A percentile compares a stretch with the other conserved stretches of the same genome.
Evolutionary conservation across 768 basidiomycete species (phyloP).

Genomic region (Phaeotremella fagi): DNA sequence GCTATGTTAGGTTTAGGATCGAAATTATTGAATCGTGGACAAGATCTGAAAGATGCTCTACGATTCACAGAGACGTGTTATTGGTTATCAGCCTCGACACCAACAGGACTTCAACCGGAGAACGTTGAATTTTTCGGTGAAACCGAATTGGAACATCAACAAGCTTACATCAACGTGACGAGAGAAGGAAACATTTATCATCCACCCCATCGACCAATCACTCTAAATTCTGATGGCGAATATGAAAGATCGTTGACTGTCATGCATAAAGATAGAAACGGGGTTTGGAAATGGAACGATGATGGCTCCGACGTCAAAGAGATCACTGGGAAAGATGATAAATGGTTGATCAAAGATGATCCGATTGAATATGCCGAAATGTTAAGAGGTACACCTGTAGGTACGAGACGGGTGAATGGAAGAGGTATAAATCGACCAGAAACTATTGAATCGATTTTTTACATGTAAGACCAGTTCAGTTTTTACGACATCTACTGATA

Average conservation of each 20-base stretch:
- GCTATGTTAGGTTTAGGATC: conserved; percentile 52
- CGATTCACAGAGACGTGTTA: conserved; percentile 49
- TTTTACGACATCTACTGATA: neutral
- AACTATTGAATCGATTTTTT: conserved; percentile 49
- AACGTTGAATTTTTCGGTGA: conserved; percentile 33
- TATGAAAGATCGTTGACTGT: neutral
- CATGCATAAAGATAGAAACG: conserved; percentile 20
- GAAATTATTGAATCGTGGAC: conserved; percentile 43
- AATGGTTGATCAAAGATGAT: conserved; percentile 8
- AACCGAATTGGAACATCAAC: neutral
- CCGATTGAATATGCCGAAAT: conserved; percentile 9
- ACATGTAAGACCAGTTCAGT: conserved; percentile 23
- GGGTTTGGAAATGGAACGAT: conserved; percentile 14
- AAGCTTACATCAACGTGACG: conserved; percentile 22
- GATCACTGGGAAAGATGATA: neutral
- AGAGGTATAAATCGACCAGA: conserved; percentile 50
- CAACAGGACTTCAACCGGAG: conserved; percentile 46
- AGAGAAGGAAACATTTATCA: conserved; percentile 3
- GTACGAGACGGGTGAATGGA: conserved; percentile 27
- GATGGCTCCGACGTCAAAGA: conserved; percentile 11
- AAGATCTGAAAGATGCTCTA: conserved; percentile 44
- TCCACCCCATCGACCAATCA: neutral
- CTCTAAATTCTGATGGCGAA: neutral
- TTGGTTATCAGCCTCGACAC: conserved; percentile 45
- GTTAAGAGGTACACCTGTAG: conserved; percentile 36